phyloP scores from a whole-genome alignment of 345 rosid genomes.

The Durio zibethinus region DNA sequence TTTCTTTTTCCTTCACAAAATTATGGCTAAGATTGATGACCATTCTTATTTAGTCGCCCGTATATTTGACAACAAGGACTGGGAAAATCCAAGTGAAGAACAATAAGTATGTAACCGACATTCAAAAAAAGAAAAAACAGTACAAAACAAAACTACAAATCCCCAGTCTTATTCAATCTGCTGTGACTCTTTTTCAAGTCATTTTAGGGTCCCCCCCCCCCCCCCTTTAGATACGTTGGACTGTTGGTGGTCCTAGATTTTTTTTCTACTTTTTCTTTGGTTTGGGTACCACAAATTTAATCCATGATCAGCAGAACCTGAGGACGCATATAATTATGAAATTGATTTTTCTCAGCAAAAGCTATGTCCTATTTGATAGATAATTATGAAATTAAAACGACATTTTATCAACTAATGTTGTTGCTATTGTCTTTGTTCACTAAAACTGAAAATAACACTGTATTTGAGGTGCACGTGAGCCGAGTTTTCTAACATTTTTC shows the following conservation, averaged over 20 bases:
- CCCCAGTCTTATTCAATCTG: background rate
- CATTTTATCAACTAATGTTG: background rate
- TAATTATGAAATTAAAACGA: background rate
- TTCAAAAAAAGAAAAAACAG: no score
- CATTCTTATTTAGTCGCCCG: no score
- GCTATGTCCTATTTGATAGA: background rate
- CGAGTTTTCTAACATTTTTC: background rate
- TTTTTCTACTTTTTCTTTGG: background rate
- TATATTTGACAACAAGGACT: no score
- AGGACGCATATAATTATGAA: no score
- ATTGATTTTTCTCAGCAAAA: background rate
- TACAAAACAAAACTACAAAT: no score
- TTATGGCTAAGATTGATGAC: no score
- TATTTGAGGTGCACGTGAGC: background rate
- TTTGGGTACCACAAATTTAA: background rate
- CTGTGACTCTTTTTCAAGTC: background rate
- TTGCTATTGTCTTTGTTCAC: background rate
- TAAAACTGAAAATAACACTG: background rate
- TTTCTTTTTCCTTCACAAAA: no score
- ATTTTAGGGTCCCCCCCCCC: background rate
- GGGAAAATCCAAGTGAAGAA: no score
- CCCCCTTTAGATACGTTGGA: background rate
- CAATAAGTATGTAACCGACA: no score
- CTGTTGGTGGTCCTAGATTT: background rate
- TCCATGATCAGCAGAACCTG: background rate